These are phyloP conservation scores for Fusarium sp. DNA, from an alignment of 2,329 filamentous ascomycete species.

Conservation along the genomic window DNA sequence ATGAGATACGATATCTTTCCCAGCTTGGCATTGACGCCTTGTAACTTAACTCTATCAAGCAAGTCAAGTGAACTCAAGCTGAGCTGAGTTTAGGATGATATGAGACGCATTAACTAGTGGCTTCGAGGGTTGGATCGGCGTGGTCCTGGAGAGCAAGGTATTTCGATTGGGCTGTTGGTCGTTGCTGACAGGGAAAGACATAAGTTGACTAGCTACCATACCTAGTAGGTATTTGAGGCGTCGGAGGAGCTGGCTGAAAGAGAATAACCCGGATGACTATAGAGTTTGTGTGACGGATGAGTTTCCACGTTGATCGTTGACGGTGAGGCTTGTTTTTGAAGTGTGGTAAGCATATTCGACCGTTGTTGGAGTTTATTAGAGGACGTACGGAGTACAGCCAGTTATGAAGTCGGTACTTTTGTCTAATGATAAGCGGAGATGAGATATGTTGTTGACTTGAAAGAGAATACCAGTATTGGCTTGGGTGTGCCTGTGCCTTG, in stretches of 20 bases:
- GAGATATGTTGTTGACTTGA: neutral
- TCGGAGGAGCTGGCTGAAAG: conserved; percentile 36
- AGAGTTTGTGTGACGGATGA: conserved; percentile 7
- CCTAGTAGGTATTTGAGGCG: conserved; percentile 38
- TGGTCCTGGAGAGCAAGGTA: conserved; percentile 11
- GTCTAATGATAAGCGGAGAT: neutral
- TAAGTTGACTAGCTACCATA: neutral
- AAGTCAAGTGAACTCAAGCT: neutral
- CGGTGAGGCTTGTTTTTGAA: conserved; percentile 23
- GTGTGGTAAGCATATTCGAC: neutral
- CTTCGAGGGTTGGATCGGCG: conserved; percentile 18
- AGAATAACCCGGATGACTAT: conserved; percentile 17
- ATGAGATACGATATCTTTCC: conserved; percentile 15
- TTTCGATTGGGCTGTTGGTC: conserved; percentile 14
- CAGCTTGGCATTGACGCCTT: neutral
- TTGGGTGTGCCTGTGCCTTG: neutral
- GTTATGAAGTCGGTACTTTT: neutral
- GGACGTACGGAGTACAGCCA: too few species aligned
- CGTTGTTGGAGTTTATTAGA: conserved; percentile 6
- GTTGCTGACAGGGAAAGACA: conserved; percentile 20
- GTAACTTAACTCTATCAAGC: conserved; percentile 4
- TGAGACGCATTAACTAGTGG: conserved; percentile 42
- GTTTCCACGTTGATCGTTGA: neutral
- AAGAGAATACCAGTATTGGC: neutral
- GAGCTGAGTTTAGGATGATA: conserved; percentile 29